Evolutionary conservation across 257 asterid species (phyloP), one percentile per base, ranked within the genome.

Genomic region (Vinca minor): DNA sequence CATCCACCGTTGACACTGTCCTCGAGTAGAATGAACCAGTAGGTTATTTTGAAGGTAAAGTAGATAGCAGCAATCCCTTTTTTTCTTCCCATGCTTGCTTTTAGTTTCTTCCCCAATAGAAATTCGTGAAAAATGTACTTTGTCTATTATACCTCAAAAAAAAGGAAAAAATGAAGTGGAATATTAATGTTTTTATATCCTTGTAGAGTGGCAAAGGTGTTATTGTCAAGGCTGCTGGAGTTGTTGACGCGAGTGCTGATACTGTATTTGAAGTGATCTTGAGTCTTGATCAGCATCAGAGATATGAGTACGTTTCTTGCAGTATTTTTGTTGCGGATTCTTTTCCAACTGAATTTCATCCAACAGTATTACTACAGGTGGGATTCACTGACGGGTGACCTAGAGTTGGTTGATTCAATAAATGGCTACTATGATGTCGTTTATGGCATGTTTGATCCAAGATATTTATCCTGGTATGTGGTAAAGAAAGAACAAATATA

Each of bases 151-250:
- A n/a, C n/a, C n/a, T n/a, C n/a, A n/a, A n/a, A n/a, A n/a, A n/a
- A n/a, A n/a, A n/a, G n/a, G n/a, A n/a, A n/a, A n/a, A n/a, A n/a
- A n/a, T n/a, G n/a, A n/a, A n/a, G n/a, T n/a, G n/a, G n/a, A n/a
- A n/a, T n/a, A n/a, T n/a, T 38, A 31, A 55, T 29, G 39, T 15
- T 55, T 20, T 56, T 56, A 31, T 17, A 2, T 31, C 7, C 23
- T 56, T 11, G 69, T 75, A 93, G 99, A 73, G 73, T 78, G 95
- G 83, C 63, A 89, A 89, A 76, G 90, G 87, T 65, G 70, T 86
- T 65, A 80, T 93, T 70, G 97, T 89, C 79, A 89, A 93, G 84
- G 94, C 99, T 55, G 95, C 90, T 65, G 97, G 84, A 52, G 95
- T 93, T 62, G 90, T 89, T 69, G 93, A 89, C 64, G 99, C 99